Evolutionary conservation across 495 filamentous ascomycete genomes (phyloP).

Genomic region (Hypoxylon trugodes): DNA sequence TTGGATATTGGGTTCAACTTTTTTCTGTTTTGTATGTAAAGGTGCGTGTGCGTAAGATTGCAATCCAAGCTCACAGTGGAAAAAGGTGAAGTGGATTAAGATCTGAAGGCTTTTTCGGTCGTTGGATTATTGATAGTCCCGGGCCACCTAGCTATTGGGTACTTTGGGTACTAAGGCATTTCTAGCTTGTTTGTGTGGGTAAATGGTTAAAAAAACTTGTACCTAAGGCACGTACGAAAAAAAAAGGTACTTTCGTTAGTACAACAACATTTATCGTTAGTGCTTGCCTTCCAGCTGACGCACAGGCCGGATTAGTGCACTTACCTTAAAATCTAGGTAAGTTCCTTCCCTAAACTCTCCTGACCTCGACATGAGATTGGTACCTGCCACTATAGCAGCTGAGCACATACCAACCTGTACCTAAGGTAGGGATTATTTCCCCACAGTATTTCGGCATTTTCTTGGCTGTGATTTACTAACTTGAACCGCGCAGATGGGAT

Average conservation of each 20-base stretch:
- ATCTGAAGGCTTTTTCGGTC: constrained; percentile 38
- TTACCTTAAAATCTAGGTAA: neutral
- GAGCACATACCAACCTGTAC: too few relatives aligned
- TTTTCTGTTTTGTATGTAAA: constrained; percentile 31
- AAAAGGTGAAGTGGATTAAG: constrained; percentile 30
- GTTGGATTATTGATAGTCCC: constrained; percentile 41
- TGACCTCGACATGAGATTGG: constrained; percentile 8
- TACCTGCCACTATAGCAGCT: too few relatives aligned
- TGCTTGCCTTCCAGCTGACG: too few relatives aligned
- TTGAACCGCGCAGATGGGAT: constrained; percentile 23
- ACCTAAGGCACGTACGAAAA: too few relatives aligned
- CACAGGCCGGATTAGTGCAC: constrained; percentile 24
- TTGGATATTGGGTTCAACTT: constrained; percentile 10
- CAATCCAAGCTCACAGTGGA: constrained; percentile 29
- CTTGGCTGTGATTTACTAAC: constrained; percentile 7
- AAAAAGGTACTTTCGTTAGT: too few relatives aligned
- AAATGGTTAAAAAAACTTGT: neutral
- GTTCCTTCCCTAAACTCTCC: constrained; percentile 14
- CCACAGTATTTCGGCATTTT: neutral
- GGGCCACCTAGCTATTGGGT: neutral
- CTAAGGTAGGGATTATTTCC: constrained; percentile 23
- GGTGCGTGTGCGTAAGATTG: constrained; percentile 23
- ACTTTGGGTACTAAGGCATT: neutral
- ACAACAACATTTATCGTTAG: too few relatives aligned
- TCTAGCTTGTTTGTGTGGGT: too few relatives aligned